Conservation (phyloP, 306 rosid genomes). For the Ormosia semicastrata region DNA sequence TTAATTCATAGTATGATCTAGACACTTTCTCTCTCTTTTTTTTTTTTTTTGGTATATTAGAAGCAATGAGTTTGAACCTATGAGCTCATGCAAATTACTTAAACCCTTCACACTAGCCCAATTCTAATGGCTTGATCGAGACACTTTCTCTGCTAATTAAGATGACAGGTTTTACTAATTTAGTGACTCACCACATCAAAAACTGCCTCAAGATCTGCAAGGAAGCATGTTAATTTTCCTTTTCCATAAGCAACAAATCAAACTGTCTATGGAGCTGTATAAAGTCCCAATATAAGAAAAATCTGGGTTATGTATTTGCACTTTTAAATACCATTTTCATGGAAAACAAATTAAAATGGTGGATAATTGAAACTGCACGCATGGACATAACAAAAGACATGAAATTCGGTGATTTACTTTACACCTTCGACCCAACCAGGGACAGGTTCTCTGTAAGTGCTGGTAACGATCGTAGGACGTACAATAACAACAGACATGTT, state of each 20-base stretch:
- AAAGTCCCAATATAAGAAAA: not conserved
- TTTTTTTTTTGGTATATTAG: no score
- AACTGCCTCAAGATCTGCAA: conserved; percentile 35
- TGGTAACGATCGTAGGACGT: conserved; percentile 65
- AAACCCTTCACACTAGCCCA: no score
- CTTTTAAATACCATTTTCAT: not conserved
- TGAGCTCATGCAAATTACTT: no score
- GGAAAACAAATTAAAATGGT: not conserved
- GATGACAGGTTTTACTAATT: not conserved
- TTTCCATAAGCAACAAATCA: conserved; percentile 63
- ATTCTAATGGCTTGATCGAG: not conserved
- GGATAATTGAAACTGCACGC: not conserved
- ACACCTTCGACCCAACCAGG: no score
- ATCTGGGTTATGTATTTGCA: not conserved
- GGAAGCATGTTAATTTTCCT: conserved; percentile 57
- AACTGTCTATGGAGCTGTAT: conserved; percentile 64
- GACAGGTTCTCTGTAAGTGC: conserved; percentile 80
- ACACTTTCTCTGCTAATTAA: not conserved
- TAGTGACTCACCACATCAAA: conserved; percentile 54
- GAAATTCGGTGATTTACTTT: no score
- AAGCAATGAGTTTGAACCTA: no score
- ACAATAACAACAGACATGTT: conserved; percentile 46
- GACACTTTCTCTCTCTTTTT: no score
- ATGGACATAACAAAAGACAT: no score
- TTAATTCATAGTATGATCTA: not conserved